Base-by-base conservation (phyloP, 1,139 yeast genomes). In the Scheffersomyces quercinus region DNA sequence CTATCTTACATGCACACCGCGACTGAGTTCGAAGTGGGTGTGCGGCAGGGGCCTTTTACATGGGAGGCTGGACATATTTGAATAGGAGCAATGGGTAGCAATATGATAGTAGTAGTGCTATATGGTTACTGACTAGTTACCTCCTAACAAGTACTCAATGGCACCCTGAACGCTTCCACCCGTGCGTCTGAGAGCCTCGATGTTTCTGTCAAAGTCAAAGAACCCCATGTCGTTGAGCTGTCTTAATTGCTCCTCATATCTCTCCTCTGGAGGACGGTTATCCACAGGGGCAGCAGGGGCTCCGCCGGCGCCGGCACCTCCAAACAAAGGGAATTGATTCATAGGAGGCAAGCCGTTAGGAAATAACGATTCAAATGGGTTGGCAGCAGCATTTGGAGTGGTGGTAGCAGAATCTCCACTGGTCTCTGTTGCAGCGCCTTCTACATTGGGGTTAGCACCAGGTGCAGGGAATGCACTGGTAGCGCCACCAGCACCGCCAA, bases 131-230 rank as follows among this genome's bases (percentile, higher is more conserved):
- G 29, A 7, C 39, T 42, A 42, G 20, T 45, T 40, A 11, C 43
- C 43, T 24, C 43, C 85, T 48, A 93, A 77, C 56, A 93, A 73
- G 47, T 89, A 88, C 65, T 91, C 97, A 44, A 93, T 77, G 11
- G 99, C 99, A 35, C 98, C 98, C 67, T 93, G 97, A 14, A 93
- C 98, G 54, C 91, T 88, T 10, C 99, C 99, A 24, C 98, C 98
- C 45, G 95, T 82, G 68, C 98, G 82, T 71, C 97, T 82, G 58
- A 93, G 76, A 1, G 98, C 98, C 24, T 84, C 84, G 14, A 93
- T 90, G 59, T 93, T 93, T 55, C 88, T 78, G 54, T 93, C 98
- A 60, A 91, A 93, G 55, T 93, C 98, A 54, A 81, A 83, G 69
- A 93, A 93, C 2, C 99, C 99, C 85, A 93, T 88, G 61, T 93